These are phyloP conservation scores for Cyberlindnera maritima DNA, from an alignment of 805 yeast genomes.

Conservation along the genomic window DNA sequence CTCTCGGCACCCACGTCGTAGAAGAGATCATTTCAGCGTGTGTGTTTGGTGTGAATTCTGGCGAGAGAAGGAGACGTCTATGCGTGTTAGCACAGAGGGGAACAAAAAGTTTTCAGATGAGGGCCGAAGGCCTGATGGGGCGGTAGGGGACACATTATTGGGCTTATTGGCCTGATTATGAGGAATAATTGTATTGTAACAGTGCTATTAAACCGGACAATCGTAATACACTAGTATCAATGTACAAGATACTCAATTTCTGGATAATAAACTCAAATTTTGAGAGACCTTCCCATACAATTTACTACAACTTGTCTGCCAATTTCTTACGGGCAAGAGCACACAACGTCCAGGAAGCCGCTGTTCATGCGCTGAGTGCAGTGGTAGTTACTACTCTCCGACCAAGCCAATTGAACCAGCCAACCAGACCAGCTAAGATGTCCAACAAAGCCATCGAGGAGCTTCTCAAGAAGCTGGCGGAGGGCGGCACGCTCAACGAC, in stretches of 20 bases:
- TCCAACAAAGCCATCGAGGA: slow-evolving; percentile 51
- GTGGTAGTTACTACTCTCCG: too few species aligned
- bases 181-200: neutral
- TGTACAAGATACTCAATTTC: neutral
- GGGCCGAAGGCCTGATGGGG: neutral
- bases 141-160: slow-evolving; percentile 4
- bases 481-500: slow-evolving; percentile 42
- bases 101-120: slow-evolving; percentile 5
- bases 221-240: neutral
- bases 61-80: neutral
- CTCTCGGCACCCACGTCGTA: slow-evolving; percentile 94
- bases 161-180: neutral
- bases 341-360: too few species aligned
- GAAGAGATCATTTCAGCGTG: slow-evolving; percentile 82
- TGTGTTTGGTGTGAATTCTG: neutral
- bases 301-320: neutral
- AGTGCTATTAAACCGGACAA: too few species aligned
- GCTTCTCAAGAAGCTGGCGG: slow-evolving; percentile 41
- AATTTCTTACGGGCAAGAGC: slow-evolving; percentile 1
- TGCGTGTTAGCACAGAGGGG: neutral
- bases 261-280: neutral
- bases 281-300: neutral
- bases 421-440: slow-evolving; percentile 8
- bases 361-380: too few species aligned
- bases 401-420: too few species aligned